A percentile compares a stretch with the other conserved stretches of the same genome.
These are phyloP conservation scores for Sutorius australiensis DNA, from an alignment of 768 basidiomycete species.

Conservation along the genomic window DNA sequence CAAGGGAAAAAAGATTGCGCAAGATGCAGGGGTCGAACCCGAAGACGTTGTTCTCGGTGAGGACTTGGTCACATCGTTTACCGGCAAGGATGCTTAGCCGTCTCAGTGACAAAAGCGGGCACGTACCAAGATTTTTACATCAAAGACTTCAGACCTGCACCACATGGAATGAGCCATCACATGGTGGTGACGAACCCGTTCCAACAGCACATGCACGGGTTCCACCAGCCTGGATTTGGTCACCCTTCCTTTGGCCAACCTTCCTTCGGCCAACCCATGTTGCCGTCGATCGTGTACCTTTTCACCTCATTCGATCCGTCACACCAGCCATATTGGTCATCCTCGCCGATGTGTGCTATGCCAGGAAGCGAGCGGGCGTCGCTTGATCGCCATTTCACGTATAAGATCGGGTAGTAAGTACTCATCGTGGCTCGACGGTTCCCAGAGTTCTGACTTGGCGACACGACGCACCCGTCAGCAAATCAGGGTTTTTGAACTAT, in stretches of 20 bases:
- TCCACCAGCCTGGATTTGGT: slow-evolving; percentile 15
- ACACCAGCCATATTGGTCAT: slow-evolving; percentile 39
- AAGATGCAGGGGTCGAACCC: slow-evolving; percentile 33
- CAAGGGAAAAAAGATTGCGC: slow-evolving; percentile 31
- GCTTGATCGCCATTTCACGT: slow-evolving; percentile 29
- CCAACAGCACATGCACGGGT: slow-evolving; percentile 14
- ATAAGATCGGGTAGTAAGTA: slow-evolving; percentile 30
- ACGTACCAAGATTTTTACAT: slow-evolving; percentile 40
- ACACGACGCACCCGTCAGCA: slow-evolving; percentile 16
- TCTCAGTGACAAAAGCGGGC: slow-evolving; percentile 39
- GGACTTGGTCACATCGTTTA: neutral
- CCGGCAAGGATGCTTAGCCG: neutral
- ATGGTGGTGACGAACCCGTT: slow-evolving; percentile 2
- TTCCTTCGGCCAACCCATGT: slow-evolving; percentile 22
- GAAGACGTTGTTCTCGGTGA: slow-evolving; percentile 42
- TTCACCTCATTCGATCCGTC: slow-evolving; percentile 36
- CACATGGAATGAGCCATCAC: slow-evolving; percentile 15
- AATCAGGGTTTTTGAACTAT: slow-evolving; percentile 36
- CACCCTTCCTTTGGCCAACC: slow-evolving; percentile 21
- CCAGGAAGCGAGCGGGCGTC: slow-evolving; percentile 15
- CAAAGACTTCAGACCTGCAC: slow-evolving; percentile 30
- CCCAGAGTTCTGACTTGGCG: neutral
- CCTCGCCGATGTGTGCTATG: slow-evolving; percentile 29
- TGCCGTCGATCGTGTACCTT: slow-evolving; percentile 41
- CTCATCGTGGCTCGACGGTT: neutral